Conservation (phyloP, 495 filamentous ascomycete genomes). For the Lepraria neglecta region DNA sequence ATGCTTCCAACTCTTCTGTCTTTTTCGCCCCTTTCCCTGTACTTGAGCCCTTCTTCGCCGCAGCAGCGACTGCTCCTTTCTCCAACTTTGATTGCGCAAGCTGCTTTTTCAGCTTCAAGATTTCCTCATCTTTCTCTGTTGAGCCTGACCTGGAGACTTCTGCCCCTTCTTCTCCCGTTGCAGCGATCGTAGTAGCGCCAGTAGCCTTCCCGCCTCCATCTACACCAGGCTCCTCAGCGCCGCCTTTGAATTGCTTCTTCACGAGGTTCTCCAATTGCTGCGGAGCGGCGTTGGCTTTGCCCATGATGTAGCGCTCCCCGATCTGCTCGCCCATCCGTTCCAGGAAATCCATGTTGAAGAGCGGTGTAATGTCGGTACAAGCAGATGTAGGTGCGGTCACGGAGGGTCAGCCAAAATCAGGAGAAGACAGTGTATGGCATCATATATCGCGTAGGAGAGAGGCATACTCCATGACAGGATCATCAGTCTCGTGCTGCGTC, state of each 20-base stretch:
- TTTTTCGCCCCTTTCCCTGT: conserved; percentile 4
- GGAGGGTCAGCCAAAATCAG: neutral
- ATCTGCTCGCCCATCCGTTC: conserved; percentile 16
- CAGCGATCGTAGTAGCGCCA: neutral
- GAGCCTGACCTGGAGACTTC: neutral
- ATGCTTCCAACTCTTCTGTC: neutral
- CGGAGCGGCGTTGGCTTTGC: conserved; percentile 24
- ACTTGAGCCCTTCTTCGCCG: neutral
- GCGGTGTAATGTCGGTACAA: neutral
- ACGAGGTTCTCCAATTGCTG: conserved; percentile 24
- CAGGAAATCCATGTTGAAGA: conserved; percentile 4
- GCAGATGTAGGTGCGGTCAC: neutral
- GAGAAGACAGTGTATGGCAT: neutral
- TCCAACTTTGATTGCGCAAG: conserved; percentile 17
- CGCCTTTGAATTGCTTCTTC: conserved; percentile 23
- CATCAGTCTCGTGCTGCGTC: neutral
- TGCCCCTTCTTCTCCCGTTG: neutral
- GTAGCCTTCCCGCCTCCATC: neutral
- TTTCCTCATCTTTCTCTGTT: conserved; percentile 21
- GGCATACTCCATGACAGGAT: neutral
- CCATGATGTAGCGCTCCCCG: conserved; percentile 23
- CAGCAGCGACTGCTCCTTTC: neutral
- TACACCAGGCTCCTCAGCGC: neutral
- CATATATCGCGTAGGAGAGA: neutral
- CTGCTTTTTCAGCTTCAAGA: conserved; percentile 18